Base-by-base conservation (phyloP, 2,329 filamentous ascomycete genomes). In the Canariomyces notabilis region DNA sequence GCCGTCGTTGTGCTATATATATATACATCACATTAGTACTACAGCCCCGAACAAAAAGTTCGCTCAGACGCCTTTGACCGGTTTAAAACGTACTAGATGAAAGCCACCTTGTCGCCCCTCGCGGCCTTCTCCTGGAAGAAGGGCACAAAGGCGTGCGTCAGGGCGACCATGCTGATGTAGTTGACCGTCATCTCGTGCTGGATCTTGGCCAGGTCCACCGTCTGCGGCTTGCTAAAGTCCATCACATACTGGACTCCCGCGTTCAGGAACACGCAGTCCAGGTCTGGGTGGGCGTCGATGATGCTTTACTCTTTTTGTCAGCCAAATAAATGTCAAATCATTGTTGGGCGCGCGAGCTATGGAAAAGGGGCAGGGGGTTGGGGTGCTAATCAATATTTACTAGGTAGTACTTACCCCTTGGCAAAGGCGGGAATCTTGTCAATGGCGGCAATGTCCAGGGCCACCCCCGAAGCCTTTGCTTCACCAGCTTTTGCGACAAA, bases 181-280 rank as follows among this genome's bases (percentile, higher is more conserved):
- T 61, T 61, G 15, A 50, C 52, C 6, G 37, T 49, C 8, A 58
- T 37, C 35, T 60, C 59, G 12, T 60, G 56, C 8, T 67, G 50
- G 19, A 72, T 44, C 6, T 59, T 55, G 1, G 59, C 55, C 1
- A 77, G 61, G 49, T 54, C 44, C 31, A 69, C 59, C 14, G 50
- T 39, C 3, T 40, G 31, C 3, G 75, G 73, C 15, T 66, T 59
- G 5, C 67, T 62, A 56, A 80, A 73, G 59, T 76, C 63, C 34
- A 75, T 61, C 1, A 57, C 58, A 21, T 66, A 64, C 57, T 83
- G 77, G 23, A 77, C 67, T 7, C 77, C 78, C 0, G 78, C 73
- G 57, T 81, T 82, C 41, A 82, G 63, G 44, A 83, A 61, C 20
- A 83, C 58, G 53, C 71, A 72, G 61, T 81, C 77, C 21, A 82